These are phyloP conservation scores for Haplosporangium gracile DNA, from an alignment of 192 early-diverging fungal species.

Conservation along the genomic window DNA sequence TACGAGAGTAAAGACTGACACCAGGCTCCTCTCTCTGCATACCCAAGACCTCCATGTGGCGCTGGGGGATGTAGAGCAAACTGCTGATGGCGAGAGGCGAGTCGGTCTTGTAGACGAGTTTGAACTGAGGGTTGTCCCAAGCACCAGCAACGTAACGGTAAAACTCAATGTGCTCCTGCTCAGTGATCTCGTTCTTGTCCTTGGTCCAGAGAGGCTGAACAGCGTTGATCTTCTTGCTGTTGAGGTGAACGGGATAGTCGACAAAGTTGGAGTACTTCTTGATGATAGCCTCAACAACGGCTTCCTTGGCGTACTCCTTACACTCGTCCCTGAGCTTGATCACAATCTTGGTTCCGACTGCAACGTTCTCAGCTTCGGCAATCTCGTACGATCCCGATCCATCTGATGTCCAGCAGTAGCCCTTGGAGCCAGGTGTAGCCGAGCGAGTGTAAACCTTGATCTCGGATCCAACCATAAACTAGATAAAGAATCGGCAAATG, in stretches of 20 bases:
- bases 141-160: constrained; percentile 73
- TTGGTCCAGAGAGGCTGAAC: constrained; percentile 74
- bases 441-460: constrained; percentile 83
- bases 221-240: constrained; percentile 68
- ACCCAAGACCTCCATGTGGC: constrained; percentile 69
- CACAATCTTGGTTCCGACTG: constrained; percentile 86
- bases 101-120: constrained; percentile 73
- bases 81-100: constrained; percentile 70
- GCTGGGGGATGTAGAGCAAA: constrained; percentile 71
- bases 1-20: constrained; percentile 74
- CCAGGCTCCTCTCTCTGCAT: constrained; percentile 68
- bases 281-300: constrained; percentile 66
- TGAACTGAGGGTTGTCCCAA: constrained; percentile 72
- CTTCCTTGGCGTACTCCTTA: constrained; percentile 67
- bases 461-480: constrained; percentile 84
- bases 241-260: constrained; percentile 70
- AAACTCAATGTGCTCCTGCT: constrained; percentile 71
- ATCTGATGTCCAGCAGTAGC: constrained; percentile 84
- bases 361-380: constrained; percentile 83
- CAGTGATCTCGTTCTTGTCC: constrained; percentile 64
- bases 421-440: constrained; percentile 71
- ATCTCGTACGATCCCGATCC: constrained; percentile 83
- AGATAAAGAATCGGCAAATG: constrained; percentile 19
- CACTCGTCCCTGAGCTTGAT: constrained; percentile 82
- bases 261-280: constrained; percentile 79